Base-by-base conservation (phyloP, 805 yeast species). In the Saccharomycopsis amapae region DNA sequence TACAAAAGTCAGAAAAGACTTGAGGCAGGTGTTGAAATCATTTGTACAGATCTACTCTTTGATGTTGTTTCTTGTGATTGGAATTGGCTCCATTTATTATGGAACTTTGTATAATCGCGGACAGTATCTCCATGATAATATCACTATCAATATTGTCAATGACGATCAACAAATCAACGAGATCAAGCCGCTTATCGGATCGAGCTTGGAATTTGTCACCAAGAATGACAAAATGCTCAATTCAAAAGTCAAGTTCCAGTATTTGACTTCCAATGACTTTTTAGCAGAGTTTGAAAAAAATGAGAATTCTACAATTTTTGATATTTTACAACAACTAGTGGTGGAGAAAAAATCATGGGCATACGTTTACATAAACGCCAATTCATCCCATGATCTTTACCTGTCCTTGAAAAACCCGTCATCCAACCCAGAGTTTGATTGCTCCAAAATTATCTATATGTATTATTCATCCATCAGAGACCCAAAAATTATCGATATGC, bases 391-490 rank as follows among this genome's bases (percentile, higher is more conserved):
- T 26, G 40, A 54, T 10, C 44, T 64, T 2, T 47, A 54, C 34
- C 35, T 53, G 18, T 61, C 67, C 5, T 53, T 65, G 26, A 44
- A 44, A 10, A 42, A 40, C 7, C 45, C 54, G 2, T 38, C 46
- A 19, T 48, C 56, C 1, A 24, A 48, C 1, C 51, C 54, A 18
- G 9, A 23, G 6, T 45, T 45, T 24, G 42, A 37, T 26, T 15
- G 24, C 12, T 13, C 46, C 12, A 33, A 44, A n/a, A 58, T 71
- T 32, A 60, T 77, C 7, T 56, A 64, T n/a, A 61, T 68, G 4
- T 58, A 69, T 39, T 81, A 73, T 57, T 85, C 79, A 58, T 71
- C 82, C 1, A 85, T 82, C 3, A 65, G 88, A 55, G 89, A 83
- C 57, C 68, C 75, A 31, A 53, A 65, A 18, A 70, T 72, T 28